Conservation (phyloP, 345 rosid species). For the Citrus medica region DNA sequence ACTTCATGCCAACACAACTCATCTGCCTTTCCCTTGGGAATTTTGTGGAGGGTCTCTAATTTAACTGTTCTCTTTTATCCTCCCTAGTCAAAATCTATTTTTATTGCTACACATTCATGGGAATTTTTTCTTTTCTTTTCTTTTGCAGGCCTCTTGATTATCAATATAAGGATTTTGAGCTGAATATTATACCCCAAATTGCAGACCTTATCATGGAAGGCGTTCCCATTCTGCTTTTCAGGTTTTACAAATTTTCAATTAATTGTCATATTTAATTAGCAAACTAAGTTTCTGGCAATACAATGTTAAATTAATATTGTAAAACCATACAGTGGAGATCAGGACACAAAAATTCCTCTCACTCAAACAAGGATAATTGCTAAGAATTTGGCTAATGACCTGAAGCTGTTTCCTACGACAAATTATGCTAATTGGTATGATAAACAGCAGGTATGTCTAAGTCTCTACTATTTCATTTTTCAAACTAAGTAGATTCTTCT, state of each 20-base stretch:
- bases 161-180: not conserved
- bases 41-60: slow-evolving; percentile 32
- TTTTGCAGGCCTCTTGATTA: not conserved
- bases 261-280: too few relatives aligned
- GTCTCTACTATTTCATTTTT: not conserved
- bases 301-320: not conserved
- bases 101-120: not conserved
- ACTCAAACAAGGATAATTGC: not conserved
- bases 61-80: not conserved
- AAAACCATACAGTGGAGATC: not conserved
- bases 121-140: not conserved
- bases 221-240: not conserved
- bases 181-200: not conserved
- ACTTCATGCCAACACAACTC: slow-evolving; percentile 41
- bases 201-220: not conserved
- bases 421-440: not conserved
- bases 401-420: not conserved
- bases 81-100: not conserved
- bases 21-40: slow-evolving; percentile 30
- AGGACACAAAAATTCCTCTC: not conserved
- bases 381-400: not conserved
- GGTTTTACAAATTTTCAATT: not conserved
- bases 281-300: not conserved
- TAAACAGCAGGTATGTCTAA: not conserved
- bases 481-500: not conserved